A percentile compares a stretch with the other conserved stretches of the same genome.
Evolutionary conservation across 805 yeast genomes (phyloP).

Genomic region (Barnettozyma vustinii): DNA sequence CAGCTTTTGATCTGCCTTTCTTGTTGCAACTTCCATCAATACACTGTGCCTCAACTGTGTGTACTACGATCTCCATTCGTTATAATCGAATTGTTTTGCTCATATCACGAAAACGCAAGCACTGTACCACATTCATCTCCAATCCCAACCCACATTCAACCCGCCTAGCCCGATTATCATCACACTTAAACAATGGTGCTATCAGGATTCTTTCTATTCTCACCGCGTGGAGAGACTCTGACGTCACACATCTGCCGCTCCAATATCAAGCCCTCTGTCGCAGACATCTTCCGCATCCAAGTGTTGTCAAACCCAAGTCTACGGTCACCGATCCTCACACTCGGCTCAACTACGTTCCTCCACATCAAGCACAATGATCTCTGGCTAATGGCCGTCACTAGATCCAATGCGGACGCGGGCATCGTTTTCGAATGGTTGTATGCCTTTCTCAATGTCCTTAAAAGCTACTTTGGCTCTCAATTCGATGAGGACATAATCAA

Average conservation of each 20-base stretch:
- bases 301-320: slow-evolving; percentile 65
- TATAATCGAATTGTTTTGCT: background rate
- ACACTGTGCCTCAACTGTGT: no score
- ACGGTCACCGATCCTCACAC: slow-evolving; percentile 70
- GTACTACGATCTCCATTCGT: no score
- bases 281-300: slow-evolving; percentile 90
- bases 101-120: no score
- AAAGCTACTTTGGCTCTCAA: slow-evolving; percentile 30
- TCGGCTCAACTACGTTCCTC: slow-evolving; percentile 89
- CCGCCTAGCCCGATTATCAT: background rate
- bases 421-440: slow-evolving; percentile 73
- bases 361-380: slow-evolving; percentile 58
- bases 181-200: slow-evolving; percentile 35
- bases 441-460: slow-evolving; percentile 50
- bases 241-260: slow-evolving; percentile 69
- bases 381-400: slow-evolving; percentile 85
- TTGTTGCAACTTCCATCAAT: no score
- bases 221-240: slow-evolving; percentile 76
- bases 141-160: no score
- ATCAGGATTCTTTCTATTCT: slow-evolving; percentile 57
- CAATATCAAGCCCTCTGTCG: slow-evolving; percentile 69
- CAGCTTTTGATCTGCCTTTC: no score
- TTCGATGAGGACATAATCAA: slow-evolving; percentile 45
- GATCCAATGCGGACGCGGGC: slow-evolving; percentile 84
- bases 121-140: no score